Evolutionary conservation across 73 alveolate species (phyloP), one percentile per base, ranked within the genome.

Genomic region (Blepharisma japonicum): DNA sequence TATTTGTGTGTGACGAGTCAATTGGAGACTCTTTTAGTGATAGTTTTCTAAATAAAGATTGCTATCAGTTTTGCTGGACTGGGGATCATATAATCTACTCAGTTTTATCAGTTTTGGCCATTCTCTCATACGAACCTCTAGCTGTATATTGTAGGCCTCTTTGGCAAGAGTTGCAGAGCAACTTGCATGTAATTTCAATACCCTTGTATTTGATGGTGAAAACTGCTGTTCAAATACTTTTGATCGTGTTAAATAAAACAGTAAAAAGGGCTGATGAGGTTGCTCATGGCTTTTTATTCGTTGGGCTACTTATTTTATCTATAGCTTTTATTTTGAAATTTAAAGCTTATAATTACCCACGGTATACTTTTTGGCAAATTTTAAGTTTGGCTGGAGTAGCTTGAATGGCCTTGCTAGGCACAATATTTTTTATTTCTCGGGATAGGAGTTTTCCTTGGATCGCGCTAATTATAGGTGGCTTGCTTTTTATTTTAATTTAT

Each of bases 81-180:
- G 66, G 66, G 42, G 61, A 45, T 9, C 80, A 70, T 45, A 45
- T 14, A n/a, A 11, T n/a, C 0, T 70, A 39, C 39, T 14, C 27
- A 9, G 61, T 47, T 14, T 14, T 45, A 25, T 39, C 80, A 18
- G 0, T 45, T 9, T 38, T 70, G 21, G 80, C 80, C 2, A 45
- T 70, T 11, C n/a, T 70, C 27, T 39, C 38, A 14, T 70, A 45
- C 5, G 68, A 70, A 45, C 80, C 80, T 7, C 11, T 70, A 7
- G 80, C 80, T 39, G 80, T 45, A 9, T 70, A 70, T 70, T 70
- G 71, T 2, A 18, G 80, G 27, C 80, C 80, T n/a, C 27, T 70
- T 14, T 70, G 80, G 66, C 66, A 70, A 45, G 32, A 70, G 25
- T 70, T 54, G n/a, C 23, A n/a, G 2, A 70, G 4, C 11, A 54